Evolutionary conservation across 2,329 filamentous ascomycete species (phyloP).

Genomic region (Ophiosphaerella herpotricha): DNA sequence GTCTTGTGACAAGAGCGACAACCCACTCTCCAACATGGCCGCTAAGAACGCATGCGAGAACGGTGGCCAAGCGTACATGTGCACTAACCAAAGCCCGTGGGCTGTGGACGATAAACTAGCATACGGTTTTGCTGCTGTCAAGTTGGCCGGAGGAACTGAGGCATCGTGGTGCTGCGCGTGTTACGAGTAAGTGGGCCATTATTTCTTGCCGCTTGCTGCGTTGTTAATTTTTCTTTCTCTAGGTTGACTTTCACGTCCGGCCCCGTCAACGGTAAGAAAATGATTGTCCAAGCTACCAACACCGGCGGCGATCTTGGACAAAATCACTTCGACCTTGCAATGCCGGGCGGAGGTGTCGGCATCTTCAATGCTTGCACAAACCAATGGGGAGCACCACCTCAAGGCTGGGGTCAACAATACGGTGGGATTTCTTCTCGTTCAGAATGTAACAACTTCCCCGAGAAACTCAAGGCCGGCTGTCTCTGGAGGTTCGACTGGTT

Average conservation of each 20-base stretch:
- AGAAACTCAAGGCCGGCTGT: conserved; percentile 43
- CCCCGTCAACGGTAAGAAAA: conserved; percentile 61
- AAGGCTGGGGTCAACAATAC: conserved; percentile 43
- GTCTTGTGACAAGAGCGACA: conserved; percentile 62
- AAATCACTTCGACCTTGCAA: conserved; percentile 46
- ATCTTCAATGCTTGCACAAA: conserved; percentile 41
- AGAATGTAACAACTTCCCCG: conserved; percentile 40
- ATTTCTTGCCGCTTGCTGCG: not conserved
- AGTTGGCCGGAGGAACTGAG: conserved; percentile 59
- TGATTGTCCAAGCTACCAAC: conserved; percentile 69
- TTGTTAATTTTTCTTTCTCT: conserved; percentile 5
- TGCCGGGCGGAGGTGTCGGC: conserved; percentile 45
- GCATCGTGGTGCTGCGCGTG: conserved; percentile 68
- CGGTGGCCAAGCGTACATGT: conserved; percentile 62
- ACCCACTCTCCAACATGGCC: conserved; percentile 57
- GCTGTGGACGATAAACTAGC: conserved; percentile 61
- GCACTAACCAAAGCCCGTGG: conserved; percentile 66
- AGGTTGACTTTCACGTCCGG: conserved; percentile 63
- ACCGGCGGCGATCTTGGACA: conserved; percentile 53
- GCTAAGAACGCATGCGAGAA: conserved; percentile 58
- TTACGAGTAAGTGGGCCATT: conserved; percentile 52
- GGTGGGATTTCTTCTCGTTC: conserved; percentile 39
- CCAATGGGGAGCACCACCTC: conserved; percentile 38
- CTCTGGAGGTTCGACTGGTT: conserved; percentile 47
- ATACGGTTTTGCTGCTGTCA: conserved; percentile 69